A percentile compares a stretch with the other conserved stretches of the same genome.
Evolutionary conservation across 2,329 filamentous ascomycete species (phyloP).

Genomic region (Colletotrichum higginsianum): DNA sequence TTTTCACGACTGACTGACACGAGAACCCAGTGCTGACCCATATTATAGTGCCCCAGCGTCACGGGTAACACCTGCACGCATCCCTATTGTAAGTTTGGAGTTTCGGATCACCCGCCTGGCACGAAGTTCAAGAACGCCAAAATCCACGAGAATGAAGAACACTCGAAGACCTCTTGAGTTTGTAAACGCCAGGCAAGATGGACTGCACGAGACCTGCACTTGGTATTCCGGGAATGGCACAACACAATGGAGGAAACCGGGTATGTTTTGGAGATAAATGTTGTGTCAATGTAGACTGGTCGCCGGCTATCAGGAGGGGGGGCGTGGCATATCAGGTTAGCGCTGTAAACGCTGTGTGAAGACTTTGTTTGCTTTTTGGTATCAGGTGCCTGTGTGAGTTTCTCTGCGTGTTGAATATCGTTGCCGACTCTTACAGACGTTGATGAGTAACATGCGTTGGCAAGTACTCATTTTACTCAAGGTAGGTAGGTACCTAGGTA

Average conservation of each 20-base stretch:
- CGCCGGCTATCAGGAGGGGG: not conserved
- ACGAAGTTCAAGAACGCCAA: conserved; percentile 63
- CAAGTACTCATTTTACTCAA: no score
- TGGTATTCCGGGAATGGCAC: no score
- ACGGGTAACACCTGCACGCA: conserved; percentile 66
- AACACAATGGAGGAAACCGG: not conserved
- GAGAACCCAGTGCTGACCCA: conserved; percentile 16
- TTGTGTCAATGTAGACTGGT: not conserved
- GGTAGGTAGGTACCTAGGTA: no score
- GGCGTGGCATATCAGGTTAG: not conserved
- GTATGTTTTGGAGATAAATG: not conserved
- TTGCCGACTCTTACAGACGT: no score
- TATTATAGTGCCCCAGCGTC: conserved; percentile 66
- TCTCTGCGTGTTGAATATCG: no score
- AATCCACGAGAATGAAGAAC: conserved; percentile 51
- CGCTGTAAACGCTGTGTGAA: not conserved
- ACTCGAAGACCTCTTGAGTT: not conserved
- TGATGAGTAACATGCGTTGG: no score
- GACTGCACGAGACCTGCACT: not conserved
- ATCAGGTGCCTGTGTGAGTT: no score
- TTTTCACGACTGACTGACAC: not conserved
- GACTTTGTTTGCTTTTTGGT: no score
- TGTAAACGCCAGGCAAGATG: not conserved
- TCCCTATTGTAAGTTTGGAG: conserved; percentile 69
- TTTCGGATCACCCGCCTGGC: conserved; percentile 69